Evolutionary conservation across 1,139 yeast species (phyloP).

Genomic region (Casaregolazyma lundiana): DNA sequence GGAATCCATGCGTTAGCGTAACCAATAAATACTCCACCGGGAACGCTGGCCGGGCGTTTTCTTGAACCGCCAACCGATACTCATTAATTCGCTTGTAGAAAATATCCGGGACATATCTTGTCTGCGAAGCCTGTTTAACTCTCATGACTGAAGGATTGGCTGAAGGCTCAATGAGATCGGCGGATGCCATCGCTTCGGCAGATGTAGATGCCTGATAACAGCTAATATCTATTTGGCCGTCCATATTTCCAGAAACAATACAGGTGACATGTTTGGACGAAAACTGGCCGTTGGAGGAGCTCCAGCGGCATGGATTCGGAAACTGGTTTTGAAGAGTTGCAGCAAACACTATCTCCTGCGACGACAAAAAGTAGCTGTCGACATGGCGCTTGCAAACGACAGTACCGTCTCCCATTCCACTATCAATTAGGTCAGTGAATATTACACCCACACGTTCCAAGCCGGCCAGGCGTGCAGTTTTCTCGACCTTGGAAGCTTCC

Average conservation of each 20-base stretch:
- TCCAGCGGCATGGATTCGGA: slow-evolving; percentile 65
- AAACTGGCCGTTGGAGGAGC: slow-evolving; percentile 54
- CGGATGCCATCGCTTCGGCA: slow-evolving; percentile 84
- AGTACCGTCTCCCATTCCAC: slow-evolving; percentile 81
- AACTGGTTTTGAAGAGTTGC: slow-evolving; percentile 66
- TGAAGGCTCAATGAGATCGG: slow-evolving; percentile 81
- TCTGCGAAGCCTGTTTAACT: slow-evolving; percentile 64
- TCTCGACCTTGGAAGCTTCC: slow-evolving; percentile 39
- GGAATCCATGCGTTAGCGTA: slow-evolving; percentile 90
- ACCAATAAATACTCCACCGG: slow-evolving; percentile 91
- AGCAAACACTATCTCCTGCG: slow-evolving; percentile 82
- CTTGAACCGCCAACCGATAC: slow-evolving; percentile 80
- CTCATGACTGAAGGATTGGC: slow-evolving; percentile 88
- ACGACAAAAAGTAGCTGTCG: slow-evolving; percentile 82
- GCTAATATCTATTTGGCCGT: slow-evolving; percentile 86
- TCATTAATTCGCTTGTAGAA: slow-evolving; percentile 82
- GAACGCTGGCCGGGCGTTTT: slow-evolving; percentile 90
- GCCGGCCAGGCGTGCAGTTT: slow-evolving; percentile 58
- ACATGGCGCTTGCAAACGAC: slow-evolving; percentile 92
- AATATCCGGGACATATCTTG: slow-evolving; percentile 90
- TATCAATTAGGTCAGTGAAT: slow-evolving; percentile 85
- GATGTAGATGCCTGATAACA: slow-evolving; percentile 85
- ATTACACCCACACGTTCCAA: slow-evolving; percentile 72
- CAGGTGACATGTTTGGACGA: slow-evolving; percentile 93
- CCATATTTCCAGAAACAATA: slow-evolving; percentile 78